phyloP scores from a whole-genome alignment of 108 stramenopile genomes.

The Skeletonema menzelii region DNA sequence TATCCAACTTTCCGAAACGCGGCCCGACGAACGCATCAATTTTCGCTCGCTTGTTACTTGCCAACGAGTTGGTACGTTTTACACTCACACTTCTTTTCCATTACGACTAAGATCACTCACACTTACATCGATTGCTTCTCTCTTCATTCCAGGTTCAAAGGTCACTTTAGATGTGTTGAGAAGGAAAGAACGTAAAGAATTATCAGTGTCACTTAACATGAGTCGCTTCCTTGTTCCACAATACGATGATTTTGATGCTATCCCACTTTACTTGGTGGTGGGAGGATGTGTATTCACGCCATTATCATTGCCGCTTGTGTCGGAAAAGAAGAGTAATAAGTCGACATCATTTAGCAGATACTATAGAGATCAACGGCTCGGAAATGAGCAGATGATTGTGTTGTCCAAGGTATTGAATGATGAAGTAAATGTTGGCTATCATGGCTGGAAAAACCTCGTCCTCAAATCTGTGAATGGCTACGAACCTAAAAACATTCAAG shows the following conservation, averaged over 20 bases:
- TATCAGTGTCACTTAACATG: constrained; percentile 13
- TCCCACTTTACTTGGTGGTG: constrained; percentile 38
- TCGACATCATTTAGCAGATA: constrained; percentile 21
- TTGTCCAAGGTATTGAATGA: constrained; percentile 44
- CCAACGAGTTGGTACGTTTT: constrained; percentile 13
- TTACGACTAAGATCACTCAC: background rate
- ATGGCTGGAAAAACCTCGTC: constrained; percentile 32
- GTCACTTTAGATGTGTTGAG: constrained; percentile 33
- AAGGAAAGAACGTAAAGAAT: constrained; percentile 16
- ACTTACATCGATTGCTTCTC: background rate
- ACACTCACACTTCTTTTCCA: background rate
- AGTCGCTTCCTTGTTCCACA: constrained; percentile 37
- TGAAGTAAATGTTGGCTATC: constrained; percentile 22
- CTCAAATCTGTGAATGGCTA: constrained; percentile 47
- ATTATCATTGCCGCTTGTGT: constrained; percentile 35
- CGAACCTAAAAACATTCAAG: constrained; percentile 36
- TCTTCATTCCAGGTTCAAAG: constrained; percentile 3
- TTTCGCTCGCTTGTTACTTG: constrained; percentile 36
- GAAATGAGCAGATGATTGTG: constrained; percentile 45
- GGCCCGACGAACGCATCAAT: constrained; percentile 50
- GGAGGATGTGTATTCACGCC: constrained; percentile 53
- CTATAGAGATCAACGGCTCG: constrained; percentile 19
- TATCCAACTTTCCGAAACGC: constrained; percentile 36
- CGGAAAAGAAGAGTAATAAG: constrained; percentile 31
- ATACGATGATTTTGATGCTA: constrained; percentile 50